Conservation (phyloP, 177 flowering plant genomes). For the Telopea speciosissima region DNA sequence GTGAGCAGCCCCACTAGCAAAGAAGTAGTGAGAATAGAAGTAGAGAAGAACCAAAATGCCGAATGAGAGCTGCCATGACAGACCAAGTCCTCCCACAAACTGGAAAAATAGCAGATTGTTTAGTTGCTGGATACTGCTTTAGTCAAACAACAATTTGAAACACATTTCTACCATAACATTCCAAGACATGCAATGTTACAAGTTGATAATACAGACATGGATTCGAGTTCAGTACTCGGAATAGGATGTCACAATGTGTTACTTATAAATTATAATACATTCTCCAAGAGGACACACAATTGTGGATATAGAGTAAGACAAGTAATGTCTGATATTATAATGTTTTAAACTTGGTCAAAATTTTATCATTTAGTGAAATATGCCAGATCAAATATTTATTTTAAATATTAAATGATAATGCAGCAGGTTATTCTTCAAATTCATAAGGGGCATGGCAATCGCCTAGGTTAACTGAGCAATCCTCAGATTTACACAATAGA, state of each 20-base stretch:
- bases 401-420: too few species aligned
- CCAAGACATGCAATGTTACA: background rate
- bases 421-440: background rate
- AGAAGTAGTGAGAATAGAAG: conserved; percentile 95
- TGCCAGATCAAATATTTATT: background rate
- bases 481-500: background rate
- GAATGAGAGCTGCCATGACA: conserved; percentile 86
- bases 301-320: background rate
- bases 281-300: background rate
- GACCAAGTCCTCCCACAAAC: conserved; percentile 95
- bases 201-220: background rate
- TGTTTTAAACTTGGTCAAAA: background rate
- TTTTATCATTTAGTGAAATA: background rate
- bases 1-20: conserved; percentile 97
- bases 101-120: conserved; percentile 27
- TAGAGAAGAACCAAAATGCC: conserved; percentile 88
- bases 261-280: background rate
- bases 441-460: too few species aligned
- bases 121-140: background rate
- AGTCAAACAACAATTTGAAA: background rate
- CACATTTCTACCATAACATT: background rate
- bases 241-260: background rate
- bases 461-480: too few species aligned
- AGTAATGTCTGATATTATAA: background rate
- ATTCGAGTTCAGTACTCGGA: background rate